Percentiles rank a stretch among this genome's conserved stretches.
These are phyloP conservation scores for Austroboletus olivaceoglutinosus DNA, from an alignment of 1,284 basidiomycete species.

Conservation along the genomic window DNA sequence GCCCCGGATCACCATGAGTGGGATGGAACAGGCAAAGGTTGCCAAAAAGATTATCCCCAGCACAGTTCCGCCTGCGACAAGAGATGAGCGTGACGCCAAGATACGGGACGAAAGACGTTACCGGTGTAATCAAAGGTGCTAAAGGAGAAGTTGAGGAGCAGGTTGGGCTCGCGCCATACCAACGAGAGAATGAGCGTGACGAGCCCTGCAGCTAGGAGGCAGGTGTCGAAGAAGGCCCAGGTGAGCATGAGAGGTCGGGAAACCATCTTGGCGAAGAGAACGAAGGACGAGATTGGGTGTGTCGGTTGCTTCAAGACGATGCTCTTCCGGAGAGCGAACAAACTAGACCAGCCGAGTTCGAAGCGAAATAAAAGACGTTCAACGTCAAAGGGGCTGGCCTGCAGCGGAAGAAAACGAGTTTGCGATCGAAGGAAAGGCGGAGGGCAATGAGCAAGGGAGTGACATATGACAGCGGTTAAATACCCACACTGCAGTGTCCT, in stretches of 20 bases:
- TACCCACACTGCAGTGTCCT: slow-evolving; percentile 10
- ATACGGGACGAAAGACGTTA: slow-evolving; percentile 33
- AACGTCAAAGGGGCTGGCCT: slow-evolving; percentile 27
- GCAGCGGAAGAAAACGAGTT: slow-evolving; percentile 10
- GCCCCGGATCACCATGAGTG: slow-evolving; percentile 66
- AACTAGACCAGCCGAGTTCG: slow-evolving; percentile 27
- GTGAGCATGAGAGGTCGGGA: slow-evolving; percentile 65
- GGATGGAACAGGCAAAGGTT: slow-evolving; percentile 67
- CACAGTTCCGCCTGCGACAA: slow-evolving; percentile 58
- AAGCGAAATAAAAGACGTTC: slow-evolving; percentile 22
- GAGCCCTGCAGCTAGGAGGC: slow-evolving; percentile 65
- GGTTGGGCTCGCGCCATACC: slow-evolving; percentile 61
- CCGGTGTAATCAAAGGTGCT: slow-evolving; percentile 57
- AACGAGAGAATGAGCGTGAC: slow-evolving; percentile 66
- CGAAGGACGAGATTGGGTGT: background rate
- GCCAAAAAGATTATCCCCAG: slow-evolving; percentile 67
- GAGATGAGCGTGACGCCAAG: background rate
- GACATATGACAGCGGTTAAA: slow-evolving; percentile 9
- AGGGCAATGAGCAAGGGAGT: background rate
- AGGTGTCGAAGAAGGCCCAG: slow-evolving; percentile 69
- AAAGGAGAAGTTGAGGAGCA: slow-evolving; percentile 70
- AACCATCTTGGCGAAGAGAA: slow-evolving; percentile 47
- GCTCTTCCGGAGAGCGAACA: slow-evolving; percentile 25
- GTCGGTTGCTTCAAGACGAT: slow-evolving; percentile 8
- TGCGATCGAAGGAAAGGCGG: background rate